Evolutionary conservation across 148 eudicot genomes (phyloP).

Genomic region (Persicaria tinctoria): DNA sequence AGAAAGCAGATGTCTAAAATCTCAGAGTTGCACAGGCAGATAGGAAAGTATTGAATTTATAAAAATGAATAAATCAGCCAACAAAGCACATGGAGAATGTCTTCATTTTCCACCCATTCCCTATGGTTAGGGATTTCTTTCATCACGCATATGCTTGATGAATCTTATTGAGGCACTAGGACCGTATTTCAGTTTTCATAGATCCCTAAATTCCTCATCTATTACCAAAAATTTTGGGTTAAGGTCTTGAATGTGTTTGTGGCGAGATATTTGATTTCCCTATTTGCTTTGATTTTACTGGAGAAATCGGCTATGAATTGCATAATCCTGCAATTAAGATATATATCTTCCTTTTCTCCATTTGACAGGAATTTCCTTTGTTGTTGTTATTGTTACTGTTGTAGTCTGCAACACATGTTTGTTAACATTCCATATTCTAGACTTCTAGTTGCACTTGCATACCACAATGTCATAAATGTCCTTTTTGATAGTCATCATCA

Average conservation of each 20-base stretch:
- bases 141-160: neutral
- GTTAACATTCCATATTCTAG: neutral
- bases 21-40: slow-evolving; percentile 2
- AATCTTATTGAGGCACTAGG: neutral
- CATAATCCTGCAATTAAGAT: neutral
- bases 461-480: neutral
- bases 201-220: neutral
- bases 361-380: too few species aligned
- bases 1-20: neutral
- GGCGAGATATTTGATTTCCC: neutral
- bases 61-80: slow-evolving; percentile 8
- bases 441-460: neutral
- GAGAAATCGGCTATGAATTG: slow-evolving; percentile 5
- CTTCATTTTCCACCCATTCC: neutral
- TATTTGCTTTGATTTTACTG: neutral
- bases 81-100: slow-evolving; percentile 5
- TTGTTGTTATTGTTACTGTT: too few species aligned
- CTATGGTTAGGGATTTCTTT: neutral
- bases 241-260: slow-evolving; percentile 2
- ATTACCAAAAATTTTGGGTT: neutral
- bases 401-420: neutral
- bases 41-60: slow-evolving; percentile 3
- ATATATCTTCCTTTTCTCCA: neutral
- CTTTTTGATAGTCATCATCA: neutral
- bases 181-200: neutral